Conservation (phyloP, 768 basidiomycete species). For the Botryobasidium botryosum region DNA sequence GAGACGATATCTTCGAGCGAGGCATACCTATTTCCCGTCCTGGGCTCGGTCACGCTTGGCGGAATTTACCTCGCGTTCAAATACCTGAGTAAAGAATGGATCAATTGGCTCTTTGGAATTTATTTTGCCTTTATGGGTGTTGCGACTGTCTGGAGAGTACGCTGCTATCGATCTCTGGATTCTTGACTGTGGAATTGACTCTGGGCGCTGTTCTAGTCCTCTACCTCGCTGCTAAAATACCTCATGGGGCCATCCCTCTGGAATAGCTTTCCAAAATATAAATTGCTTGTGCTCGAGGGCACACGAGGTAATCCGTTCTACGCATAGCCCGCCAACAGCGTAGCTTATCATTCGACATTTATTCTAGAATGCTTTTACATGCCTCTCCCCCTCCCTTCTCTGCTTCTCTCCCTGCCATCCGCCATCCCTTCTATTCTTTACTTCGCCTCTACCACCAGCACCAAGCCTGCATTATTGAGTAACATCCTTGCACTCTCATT, state of each 20-base stretch:
- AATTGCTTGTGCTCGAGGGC: conserved; percentile 30
- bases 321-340: neutral
- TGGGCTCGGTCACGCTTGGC: conserved; percentile 13
- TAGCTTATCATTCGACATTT: conserved; percentile 11
- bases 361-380: neutral
- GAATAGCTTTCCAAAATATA: conserved; percentile 36
- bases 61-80: conserved; percentile 17
- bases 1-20: conserved; percentile 11
- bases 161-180: conserved; percentile 12
- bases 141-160: conserved; percentile 53
- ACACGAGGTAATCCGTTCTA: conserved; percentile 24
- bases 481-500: conserved; percentile 65
- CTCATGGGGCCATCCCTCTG: conserved; percentile 35
- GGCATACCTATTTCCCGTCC: conserved; percentile 16
- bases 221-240: conserved; percentile 33
- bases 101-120: conserved; percentile 53
- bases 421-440: conserved; percentile 51
- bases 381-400: conserved; percentile 31
- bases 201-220: conserved; percentile 24
- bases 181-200: conserved; percentile 2
- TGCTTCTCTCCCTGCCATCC: conserved; percentile 26
- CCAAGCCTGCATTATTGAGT: conserved; percentile 53
- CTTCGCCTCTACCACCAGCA: conserved; percentile 25
- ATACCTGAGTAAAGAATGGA: conserved; percentile 36
- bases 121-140: conserved; percentile 54